Evolutionary conservation across 768 basidiomycete species (phyloP).

Genomic region (Collybia nuda): DNA sequence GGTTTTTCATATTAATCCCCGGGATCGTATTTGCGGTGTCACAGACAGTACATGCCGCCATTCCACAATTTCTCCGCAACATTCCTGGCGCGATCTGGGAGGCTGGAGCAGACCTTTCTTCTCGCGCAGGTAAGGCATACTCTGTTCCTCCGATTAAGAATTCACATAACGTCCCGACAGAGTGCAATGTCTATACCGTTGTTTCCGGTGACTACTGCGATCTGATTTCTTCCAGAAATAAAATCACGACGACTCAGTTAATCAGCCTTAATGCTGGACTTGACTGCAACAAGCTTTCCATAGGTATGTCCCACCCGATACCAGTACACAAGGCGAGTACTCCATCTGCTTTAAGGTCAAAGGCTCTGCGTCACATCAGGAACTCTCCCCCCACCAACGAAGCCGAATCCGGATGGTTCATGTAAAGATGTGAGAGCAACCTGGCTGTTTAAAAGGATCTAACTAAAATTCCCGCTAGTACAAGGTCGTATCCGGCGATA

Average conservation of each 20-base stretch:
- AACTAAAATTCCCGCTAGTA: neutral
- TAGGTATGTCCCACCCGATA: constrained; percentile 2
- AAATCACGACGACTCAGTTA: constrained; percentile 10
- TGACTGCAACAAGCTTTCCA: constrained; percentile 6
- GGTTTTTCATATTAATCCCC: too few relatives aligned
- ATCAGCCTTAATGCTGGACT: constrained; percentile 13
- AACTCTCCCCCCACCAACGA: constrained; percentile 9
- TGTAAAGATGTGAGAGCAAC: constrained; percentile 14
- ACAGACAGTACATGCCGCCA: too few relatives aligned
- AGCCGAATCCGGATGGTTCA: constrained; percentile 6
- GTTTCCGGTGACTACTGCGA: neutral
- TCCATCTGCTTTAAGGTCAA: constrained; percentile 5
- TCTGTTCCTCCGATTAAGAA: too few relatives aligned
- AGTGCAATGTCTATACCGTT: too few relatives aligned
- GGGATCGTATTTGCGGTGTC: too few relatives aligned
- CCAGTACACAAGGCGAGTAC: too few relatives aligned
- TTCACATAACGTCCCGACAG: too few relatives aligned
- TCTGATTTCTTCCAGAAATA: constrained; percentile 10
- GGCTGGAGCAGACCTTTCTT: too few relatives aligned
- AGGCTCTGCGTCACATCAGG: constrained; percentile 14
- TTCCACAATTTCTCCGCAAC: too few relatives aligned
- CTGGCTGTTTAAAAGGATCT: constrained; percentile 8
- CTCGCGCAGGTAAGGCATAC: too few relatives aligned
- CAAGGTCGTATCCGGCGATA: neutral
- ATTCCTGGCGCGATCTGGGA: too few relatives aligned